Evolutionary conservation across 768 basidiomycete genomes (phyloP).

Genomic region (Trametes villosa): DNA sequence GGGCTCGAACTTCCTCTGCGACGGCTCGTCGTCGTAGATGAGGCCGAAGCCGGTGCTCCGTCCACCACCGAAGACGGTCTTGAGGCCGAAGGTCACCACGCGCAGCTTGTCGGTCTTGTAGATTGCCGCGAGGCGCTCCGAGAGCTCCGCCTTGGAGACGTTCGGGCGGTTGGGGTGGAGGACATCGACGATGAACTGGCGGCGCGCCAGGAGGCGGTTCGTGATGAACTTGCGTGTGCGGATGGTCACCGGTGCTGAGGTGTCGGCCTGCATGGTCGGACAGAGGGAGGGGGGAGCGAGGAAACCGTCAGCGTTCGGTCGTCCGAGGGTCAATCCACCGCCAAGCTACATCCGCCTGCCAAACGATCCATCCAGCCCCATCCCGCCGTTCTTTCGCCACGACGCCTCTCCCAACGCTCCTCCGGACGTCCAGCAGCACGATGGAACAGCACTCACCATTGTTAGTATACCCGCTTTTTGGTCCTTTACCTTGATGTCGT

Average conservation of each 20-base stretch:
- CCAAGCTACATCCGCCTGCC: slow-evolving; percentile 37
- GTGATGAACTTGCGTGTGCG: slow-evolving; percentile 99
- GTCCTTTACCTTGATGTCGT: slow-evolving; percentile 36
- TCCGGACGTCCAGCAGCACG: slow-evolving; percentile 22
- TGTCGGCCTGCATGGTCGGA: slow-evolving; percentile 62
- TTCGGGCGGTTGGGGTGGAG: slow-evolving; percentile 96
- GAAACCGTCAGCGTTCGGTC: slow-evolving; percentile 8
- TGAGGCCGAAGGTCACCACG: slow-evolving; percentile 92
- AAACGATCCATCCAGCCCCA: slow-evolving; percentile 39
- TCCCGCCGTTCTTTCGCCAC: slow-evolving; percentile 28
- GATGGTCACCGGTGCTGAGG: slow-evolving; percentile 86
- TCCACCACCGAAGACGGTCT: slow-evolving; percentile 98
- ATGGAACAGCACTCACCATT: slow-evolving; percentile 35
- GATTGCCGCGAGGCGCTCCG: slow-evolving; percentile 87
- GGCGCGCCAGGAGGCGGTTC: slow-evolving; percentile 94
- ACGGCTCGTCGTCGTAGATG: slow-evolving; percentile 95
- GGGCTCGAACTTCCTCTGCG: slow-evolving; percentile 98
- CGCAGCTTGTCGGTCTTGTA: slow-evolving; percentile 94
- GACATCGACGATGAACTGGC: slow-evolving; percentile 94
- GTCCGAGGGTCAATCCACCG: slow-evolving; percentile 19
- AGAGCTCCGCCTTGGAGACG: slow-evolving; percentile 89
- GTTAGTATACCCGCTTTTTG: slow-evolving; percentile 32
- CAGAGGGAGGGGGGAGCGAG: slow-evolving; percentile 13
- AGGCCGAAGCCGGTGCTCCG: slow-evolving; percentile 95
- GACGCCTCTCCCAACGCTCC: slow-evolving; percentile 12